Evolutionary conservation across 805 yeast species (phyloP).

Genomic region (Pichia manshurica): DNA sequence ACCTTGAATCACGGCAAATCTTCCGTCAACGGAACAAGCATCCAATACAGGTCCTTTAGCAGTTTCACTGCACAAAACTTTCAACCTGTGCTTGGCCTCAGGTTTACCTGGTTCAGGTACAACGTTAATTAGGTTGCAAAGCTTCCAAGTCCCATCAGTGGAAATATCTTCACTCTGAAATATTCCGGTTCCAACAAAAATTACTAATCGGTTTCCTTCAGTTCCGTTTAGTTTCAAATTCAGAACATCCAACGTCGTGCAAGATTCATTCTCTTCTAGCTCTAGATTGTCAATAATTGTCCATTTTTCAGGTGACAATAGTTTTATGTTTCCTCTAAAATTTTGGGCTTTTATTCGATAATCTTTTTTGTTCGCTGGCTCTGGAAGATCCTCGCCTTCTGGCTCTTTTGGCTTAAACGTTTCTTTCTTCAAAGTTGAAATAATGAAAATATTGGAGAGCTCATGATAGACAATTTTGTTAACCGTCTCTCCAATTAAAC

Average conservation of each 20-base stretch:
- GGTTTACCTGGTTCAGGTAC: slow-evolving; percentile 88
- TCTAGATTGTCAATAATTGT: slow-evolving; percentile 63
- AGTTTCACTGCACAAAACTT: slow-evolving; percentile 64
- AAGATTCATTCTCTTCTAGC: slow-evolving; percentile 63
- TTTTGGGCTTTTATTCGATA: slow-evolving; percentile 56
- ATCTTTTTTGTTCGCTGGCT: slow-evolving; percentile 50
- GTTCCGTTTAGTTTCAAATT: slow-evolving; percentile 40
- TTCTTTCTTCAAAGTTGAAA: slow-evolving; percentile 53
- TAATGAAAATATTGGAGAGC: slow-evolving; percentile 51
- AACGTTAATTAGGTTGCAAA: slow-evolving; percentile 72
- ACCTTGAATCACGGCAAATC: slow-evolving; percentile 81
- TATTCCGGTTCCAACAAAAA: slow-evolving; percentile 75
- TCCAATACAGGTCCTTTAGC: slow-evolving; percentile 81
- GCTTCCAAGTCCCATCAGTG: slow-evolving; percentile 69
- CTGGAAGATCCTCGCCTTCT: slow-evolving; percentile 43
- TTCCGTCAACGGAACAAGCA: slow-evolving; percentile 73
- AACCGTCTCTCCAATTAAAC: slow-evolving; percentile 53
- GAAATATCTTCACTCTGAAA: slow-evolving; percentile 75
- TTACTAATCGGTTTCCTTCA: slow-evolving; percentile 27
- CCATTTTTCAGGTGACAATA: slow-evolving; percentile 76
- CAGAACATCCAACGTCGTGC: slow-evolving; percentile 50
- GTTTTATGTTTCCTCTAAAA: slow-evolving; percentile 53
- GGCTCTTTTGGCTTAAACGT: slow-evolving; percentile 68
- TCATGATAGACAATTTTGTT: slow-evolving; percentile 68
- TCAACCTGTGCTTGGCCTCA: slow-evolving; percentile 73